Evolutionary conservation across 2,329 filamentous ascomycete genomes (phyloP), one percentile per base, ranked within the genome.

Genomic region (Colletotrichum sp.): DNA sequence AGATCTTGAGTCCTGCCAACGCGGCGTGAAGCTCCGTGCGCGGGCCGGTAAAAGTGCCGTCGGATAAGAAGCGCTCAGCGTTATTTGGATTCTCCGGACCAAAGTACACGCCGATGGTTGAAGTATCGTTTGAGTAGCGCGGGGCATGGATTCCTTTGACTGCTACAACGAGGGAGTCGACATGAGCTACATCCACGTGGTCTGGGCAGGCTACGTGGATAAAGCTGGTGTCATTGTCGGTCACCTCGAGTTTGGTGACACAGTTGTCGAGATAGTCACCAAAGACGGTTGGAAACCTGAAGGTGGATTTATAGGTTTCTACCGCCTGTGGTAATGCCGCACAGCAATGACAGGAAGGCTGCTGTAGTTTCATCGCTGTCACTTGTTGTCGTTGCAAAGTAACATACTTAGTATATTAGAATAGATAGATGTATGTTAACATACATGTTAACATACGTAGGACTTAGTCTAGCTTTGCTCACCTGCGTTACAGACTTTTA

Each of bases 401-500:
- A 0, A 44, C 6, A 5, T 44, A 44, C 36, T n/a, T 44, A 0
- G 8, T 44, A 10, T 18, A n/a, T 44, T n/a, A 18, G 36, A 10
- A 18, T 18, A 44, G 36, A 44, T 44, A 44, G 36, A 44, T 44
- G 5, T 44, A 16, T 44, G 16, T 18, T n/a, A 44, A 44, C 16
- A 44, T 49, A 49, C 18, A 16, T 7, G n/a, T 3, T n/a, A 44
- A 44, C 16, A 44, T 49, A 49, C 18, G 8, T 7, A 49, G 3
- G 18, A n/a, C 6, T n/a, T 49, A n/a, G 18, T 49, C 18, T n/a
- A n/a, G 39, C 1, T 12, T 49, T 49, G 2, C 39, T 49, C 18
- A 49, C 39, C 18, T 49, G 0, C 12, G 0, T 49, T 2, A n/a
- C 0, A 6, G 6, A 2, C 36, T 44, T 18, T 18, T n/a, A 6